Percentiles rank a stretch among this genome's conserved stretches.
phyloP scores from a whole-genome alignment of 345 rosid species.

The Brassica carinata region DNA sequence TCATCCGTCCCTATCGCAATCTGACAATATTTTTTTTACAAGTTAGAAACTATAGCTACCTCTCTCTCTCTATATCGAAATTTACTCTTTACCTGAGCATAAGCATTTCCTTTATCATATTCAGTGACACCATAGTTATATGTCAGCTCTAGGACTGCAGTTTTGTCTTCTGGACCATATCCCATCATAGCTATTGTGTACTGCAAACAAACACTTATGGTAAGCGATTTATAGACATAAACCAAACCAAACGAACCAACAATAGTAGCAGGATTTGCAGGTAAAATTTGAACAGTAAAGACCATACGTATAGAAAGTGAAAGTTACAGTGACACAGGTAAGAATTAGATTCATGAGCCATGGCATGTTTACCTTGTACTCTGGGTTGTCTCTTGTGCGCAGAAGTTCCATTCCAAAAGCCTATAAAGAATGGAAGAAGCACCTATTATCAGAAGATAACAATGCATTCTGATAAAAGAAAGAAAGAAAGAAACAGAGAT shows the following conservation, averaged over 20 bases:
- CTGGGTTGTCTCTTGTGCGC: conserved; percentile 84
- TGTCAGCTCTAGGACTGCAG: conserved; percentile 79
- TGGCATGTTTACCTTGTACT: conserved; percentile 69
- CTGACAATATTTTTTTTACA: conserved; percentile 35
- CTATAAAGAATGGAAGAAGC: conserved; percentile 42
- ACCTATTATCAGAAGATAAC: conserved; percentile 12
- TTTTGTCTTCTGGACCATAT: conserved; percentile 93
- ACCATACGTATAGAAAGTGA: neutral
- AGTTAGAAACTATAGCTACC: neutral
- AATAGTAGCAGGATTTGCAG: neutral
- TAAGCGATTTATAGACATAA: neutral
- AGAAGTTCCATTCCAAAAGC: conserved; percentile 99
- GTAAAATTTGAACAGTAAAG: neutral
- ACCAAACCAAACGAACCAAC: neutral
- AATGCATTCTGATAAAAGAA: conserved; percentile 12
- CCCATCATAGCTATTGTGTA: conserved; percentile 88
- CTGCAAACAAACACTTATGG: conserved; percentile 39
- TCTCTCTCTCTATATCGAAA: neutral
- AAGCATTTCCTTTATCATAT: conserved; percentile 88
- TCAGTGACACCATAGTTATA: conserved; percentile 92
- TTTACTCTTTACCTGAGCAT: conserved; percentile 67
- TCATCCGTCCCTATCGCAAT: conserved; percentile 97
- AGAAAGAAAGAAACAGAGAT: no score
- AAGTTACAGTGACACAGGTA: neutral
- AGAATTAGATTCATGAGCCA: neutral